Base-by-base conservation (phyloP, 192 early-diverging fungal genomes). In the Gamsiella multidivaricata region DNA sequence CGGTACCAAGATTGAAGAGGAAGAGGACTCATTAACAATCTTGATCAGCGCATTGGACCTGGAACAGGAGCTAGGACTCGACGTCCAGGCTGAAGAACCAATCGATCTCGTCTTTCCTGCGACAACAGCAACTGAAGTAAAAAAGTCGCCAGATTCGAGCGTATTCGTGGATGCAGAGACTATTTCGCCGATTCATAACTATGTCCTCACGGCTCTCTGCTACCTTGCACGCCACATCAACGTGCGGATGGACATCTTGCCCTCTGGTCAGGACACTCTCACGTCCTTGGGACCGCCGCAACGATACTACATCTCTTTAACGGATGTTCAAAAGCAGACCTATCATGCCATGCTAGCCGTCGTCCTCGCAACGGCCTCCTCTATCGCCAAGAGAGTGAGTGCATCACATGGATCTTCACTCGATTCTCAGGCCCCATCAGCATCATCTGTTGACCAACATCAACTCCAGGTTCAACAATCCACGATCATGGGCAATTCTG, bases 211-310 rank as follows among this genome's bases (percentile, higher is more conserved):
- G 33, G 74, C 74, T 5, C 60, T 78, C 37, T 78, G 74, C 22
- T 78, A 78, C 25, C 54, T 78, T 10, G 23, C 60, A 3, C 74
- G 74, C 20, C 74, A 78, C 45, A 78, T 78, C 47, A 78, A 78
- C 31, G 33, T 78, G 31, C 59, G 74, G 54, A 68, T 78, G 22
- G 74, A 78, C 33, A 51, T 78, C 61, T 54, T 78, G 11, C 74
- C 74, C 5, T 63, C 74, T 14, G 74, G 74, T 28, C 65, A 69
- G 31, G 66, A 69, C 49, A 76, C 74, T 18, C 74, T 78, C 5
- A 78, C 74, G 0, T 64, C 74, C 15, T 25, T 78, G 5, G 74
- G 74, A 5, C 56, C 74, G 2, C 74, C 74, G 9, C 74, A 78
- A 26, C 65, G 74, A 31, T 65, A 61, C 25, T 75, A 54, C 32